A percentile compares a stretch with the other conserved stretches of the same genome.
Conservation (phyloP, 306 rosid genomes). For the Malus sylvestris region DNA sequence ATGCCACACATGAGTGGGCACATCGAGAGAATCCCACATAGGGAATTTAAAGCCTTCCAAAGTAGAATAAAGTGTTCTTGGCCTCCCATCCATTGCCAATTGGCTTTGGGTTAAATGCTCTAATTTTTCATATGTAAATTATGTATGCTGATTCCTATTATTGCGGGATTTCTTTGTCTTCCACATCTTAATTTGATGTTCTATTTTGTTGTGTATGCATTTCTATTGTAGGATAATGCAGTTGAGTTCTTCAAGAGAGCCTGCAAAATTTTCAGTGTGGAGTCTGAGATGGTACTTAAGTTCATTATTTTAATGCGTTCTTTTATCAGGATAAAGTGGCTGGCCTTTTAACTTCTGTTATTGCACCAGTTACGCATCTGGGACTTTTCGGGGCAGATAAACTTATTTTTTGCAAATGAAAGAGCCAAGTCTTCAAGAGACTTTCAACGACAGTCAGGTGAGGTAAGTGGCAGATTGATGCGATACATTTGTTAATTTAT, state of each 20-base stretch:
- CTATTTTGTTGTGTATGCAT: not conserved
- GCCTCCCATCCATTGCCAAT: not conserved
- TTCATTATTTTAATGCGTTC: conserved; percentile 10
- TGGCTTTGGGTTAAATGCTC: not conserved
- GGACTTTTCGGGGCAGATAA: conserved; percentile 86
- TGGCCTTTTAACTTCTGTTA: conserved; percentile 17
- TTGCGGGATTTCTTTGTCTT: not conserved
- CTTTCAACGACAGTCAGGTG: conserved; percentile 66
- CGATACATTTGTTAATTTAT: not conserved
- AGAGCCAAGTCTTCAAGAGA: conserved; percentile 40
- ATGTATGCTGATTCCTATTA: not conserved
- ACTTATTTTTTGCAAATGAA: conserved; percentile 39
- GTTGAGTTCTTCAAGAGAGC: conserved; percentile 78
- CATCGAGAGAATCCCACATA: not conserved
- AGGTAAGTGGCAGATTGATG: conserved; percentile 38
- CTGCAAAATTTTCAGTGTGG: conserved; percentile 78
- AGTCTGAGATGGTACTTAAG: conserved; percentile 73
- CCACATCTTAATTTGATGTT: conserved; percentile 11
- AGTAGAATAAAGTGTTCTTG: not conserved
- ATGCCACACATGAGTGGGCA: not conserved
- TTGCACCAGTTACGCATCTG: conserved; percentile 74
- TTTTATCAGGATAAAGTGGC: conserved; percentile 23
- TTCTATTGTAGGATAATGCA: conserved; percentile 64
- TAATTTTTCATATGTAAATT: not conserved
- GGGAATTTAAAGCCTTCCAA: not conserved